A percentile compares a stretch with the other conserved stretches of the same genome.
These are phyloP conservation scores for Scenedesmus sp. DNA, from an alignment of 163 green algal genomes.

Conservation along the genomic window DNA sequence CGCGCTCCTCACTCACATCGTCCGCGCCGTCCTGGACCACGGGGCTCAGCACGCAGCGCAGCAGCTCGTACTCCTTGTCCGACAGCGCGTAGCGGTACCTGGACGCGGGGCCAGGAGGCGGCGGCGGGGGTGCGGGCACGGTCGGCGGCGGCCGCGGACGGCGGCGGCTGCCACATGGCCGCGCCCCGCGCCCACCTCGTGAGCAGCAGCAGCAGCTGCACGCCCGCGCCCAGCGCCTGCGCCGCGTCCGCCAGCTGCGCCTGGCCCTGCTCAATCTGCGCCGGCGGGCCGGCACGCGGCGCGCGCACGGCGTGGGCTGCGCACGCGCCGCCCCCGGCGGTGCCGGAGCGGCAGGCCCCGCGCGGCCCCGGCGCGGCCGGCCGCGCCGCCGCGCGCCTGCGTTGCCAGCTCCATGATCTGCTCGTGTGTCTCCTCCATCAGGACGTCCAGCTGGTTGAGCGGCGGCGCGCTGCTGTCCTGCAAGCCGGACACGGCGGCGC, in stretches of 20 bases:
- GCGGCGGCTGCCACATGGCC: too few relatives aligned
- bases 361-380: too few relatives aligned
- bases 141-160: too few relatives aligned
- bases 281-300: too few relatives aligned
- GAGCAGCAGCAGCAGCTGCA: conserved; percentile 72
- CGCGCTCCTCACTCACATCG: conserved; percentile 19
- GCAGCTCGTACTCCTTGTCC: conserved; percentile 47
- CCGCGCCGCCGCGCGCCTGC: too few relatives aligned
- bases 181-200: conserved; percentile 38
- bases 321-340: too few relatives aligned
- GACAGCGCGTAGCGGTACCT: conserved; percentile 55
- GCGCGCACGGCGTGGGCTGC: too few relatives aligned
- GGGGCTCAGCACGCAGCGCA: conserved; percentile 32
- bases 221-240: conserved; percentile 48
- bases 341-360: too few relatives aligned
- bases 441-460: conserved; percentile 68
- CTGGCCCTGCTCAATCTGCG: conserved; percentile 53
- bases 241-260: not conserved
- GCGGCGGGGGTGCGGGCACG: too few relatives aligned
- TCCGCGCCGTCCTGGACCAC: conserved; percentile 18
- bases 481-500: too few relatives aligned
- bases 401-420: conserved; percentile 52
- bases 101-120: too few relatives aligned
- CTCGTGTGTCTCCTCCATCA: conserved; percentile 72
- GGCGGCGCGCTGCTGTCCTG: conserved; percentile 70